Percentiles rank a stretch among this genome's conserved stretches.
These are phyloP conservation scores for Teratosphaeria zuluensis DNA, from an alignment of 2,329 filamentous ascomycete genomes.

Conservation along the genomic window DNA sequence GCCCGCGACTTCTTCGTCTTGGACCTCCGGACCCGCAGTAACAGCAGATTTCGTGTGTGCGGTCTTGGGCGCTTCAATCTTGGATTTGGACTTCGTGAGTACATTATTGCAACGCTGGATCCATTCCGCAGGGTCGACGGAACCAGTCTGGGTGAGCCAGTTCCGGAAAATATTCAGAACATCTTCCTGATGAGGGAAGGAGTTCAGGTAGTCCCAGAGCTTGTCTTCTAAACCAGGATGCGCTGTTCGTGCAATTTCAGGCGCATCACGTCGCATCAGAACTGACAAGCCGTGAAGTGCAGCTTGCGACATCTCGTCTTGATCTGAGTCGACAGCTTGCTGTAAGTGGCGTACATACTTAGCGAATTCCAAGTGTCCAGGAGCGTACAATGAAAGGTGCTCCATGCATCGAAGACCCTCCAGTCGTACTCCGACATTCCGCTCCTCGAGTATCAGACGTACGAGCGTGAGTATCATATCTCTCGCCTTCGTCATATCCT, in stretches of 20 bases:
- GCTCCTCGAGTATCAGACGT: conserved; percentile 62
- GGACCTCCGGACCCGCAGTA: conserved; percentile 61
- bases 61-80: conserved; percentile 43
- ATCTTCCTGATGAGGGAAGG: conserved; percentile 62
- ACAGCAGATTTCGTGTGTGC: conserved; percentile 28
- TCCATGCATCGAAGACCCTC: conserved; percentile 78
- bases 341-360: conserved; percentile 79
- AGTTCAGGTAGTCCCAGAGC: conserved; percentile 81
- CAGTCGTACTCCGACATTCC: conserved; percentile 59
- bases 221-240: conserved; percentile 76
- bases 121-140: conserved; percentile 74
- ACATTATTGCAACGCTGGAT: conserved; percentile 80
- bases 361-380: conserved; percentile 72
- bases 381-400: conserved; percentile 84
- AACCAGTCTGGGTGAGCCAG: conserved; percentile 85
- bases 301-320: conserved; percentile 62
- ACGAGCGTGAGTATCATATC: conserved; percentile 85
- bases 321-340: conserved; percentile 60
- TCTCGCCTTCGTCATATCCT: conserved; percentile 83
- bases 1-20: conserved; percentile 93
- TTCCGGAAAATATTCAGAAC: conserved; percentile 83
- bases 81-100: conserved; percentile 74
- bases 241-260: conserved; percentile 68
- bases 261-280: conserved; percentile 84
- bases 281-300: conserved; percentile 86